Base-by-base conservation (phyloP, 306 rosid genomes). In the Acacia acuminata region DNA sequence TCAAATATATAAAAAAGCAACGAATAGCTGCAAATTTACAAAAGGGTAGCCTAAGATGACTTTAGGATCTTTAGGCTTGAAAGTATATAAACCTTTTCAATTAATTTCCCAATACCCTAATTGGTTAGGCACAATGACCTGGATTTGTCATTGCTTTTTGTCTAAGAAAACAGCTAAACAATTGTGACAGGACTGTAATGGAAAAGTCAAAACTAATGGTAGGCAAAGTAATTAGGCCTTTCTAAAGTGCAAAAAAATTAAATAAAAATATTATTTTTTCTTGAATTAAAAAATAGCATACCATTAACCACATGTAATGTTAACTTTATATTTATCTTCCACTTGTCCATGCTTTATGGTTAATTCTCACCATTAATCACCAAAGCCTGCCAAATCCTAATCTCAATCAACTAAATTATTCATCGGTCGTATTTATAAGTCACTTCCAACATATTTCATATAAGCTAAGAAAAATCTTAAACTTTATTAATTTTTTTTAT, bases 91-190 rank as follows among this genome's bases (percentile, higher is more conserved):
- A 82, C 27, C 40, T 56, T 67, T 79, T 79, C 48, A 45, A 79
- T 79, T 84, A 32, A 81, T 77, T 84, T 63, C 79, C 71, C 27
- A 61, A 80, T 84, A 82, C 85, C 87, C 89, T 73, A 81, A 85
- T 66, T 82, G 80, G 88, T 85, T 88, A 83, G 82, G 84, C 79
- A 74, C 56, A 81, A 71, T 78, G 83, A 86, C 83, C 71, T 82
- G 85, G 73, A 78, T 68, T 82, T 87, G 85, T 81, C 83, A 68
- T 79, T 79, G 70, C 90, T 77, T 87, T 85, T 84, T 79, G 84
- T 84, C 87, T 68, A 87, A 81, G 89, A 61, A 86, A 87, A 82
- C 88, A 72, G 64, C 76, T 83, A 77, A 84, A 84, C 91, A 65
- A 89, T 89, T 68, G 83, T 79, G 72, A 86, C 15, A 69, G 77